Conservation (phyloP, 176 grass and related monocot species). For the Hordeum marinum region DNA sequence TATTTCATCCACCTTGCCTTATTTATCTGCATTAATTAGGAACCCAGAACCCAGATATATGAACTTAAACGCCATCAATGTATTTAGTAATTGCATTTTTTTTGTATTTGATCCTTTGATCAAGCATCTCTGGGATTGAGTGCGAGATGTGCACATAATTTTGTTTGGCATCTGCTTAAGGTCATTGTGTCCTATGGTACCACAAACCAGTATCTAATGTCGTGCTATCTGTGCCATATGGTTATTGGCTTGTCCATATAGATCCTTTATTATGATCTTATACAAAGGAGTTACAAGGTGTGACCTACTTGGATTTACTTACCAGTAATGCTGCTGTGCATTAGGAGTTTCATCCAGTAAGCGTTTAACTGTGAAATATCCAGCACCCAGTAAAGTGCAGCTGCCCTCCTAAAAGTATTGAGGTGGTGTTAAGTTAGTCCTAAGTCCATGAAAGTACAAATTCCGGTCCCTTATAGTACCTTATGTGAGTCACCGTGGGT, state of each 20-base stretch:
- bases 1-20: background rate
- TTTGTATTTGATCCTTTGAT: background rate
- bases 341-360: background rate
- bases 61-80: background rate
- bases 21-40: background rate
- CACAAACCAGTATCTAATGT: background rate
- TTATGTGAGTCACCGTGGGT: background rate
- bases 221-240: background rate
- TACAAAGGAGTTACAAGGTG: background rate
- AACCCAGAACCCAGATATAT: background rate
- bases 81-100: background rate
- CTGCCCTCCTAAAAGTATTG: background rate
- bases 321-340: background rate
- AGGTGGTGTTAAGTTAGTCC: background rate
- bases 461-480: background rate
- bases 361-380: background rate
- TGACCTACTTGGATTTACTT: background rate
- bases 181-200: background rate
- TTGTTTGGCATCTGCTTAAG: background rate
- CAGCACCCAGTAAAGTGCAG: background rate
- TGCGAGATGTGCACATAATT: background rate
- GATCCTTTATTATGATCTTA: background rate
- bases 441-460: background rate
- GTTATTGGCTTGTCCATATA: conserved; percentile 2
- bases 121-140: background rate